Evolutionary conservation across 2,329 filamentous ascomycete genomes (phyloP).

Genomic region (Lasiodiplodia sp.): DNA sequence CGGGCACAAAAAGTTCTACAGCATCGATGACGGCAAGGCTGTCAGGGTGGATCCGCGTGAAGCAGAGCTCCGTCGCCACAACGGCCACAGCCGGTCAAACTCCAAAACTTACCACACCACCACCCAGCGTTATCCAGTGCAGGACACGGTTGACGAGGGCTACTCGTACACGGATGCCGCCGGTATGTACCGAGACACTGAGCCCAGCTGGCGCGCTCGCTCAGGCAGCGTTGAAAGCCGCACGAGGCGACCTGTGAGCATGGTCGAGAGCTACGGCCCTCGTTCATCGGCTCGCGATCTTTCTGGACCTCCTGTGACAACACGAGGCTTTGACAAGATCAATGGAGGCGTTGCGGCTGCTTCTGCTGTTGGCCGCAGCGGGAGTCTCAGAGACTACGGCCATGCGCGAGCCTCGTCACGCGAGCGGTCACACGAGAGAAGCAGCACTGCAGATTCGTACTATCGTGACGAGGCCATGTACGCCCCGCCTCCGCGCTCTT

Average conservation of each 20-base stretch:
- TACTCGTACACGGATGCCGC: constrained; percentile 60
- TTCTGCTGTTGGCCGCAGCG: constrained; percentile 33
- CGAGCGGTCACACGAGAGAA: constrained; percentile 42
- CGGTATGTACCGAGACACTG: constrained; percentile 59
- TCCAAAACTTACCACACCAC: constrained; percentile 34
- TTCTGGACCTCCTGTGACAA: constrained; percentile 69
- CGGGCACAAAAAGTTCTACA: constrained; percentile 58
- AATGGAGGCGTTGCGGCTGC: constrained; percentile 50
- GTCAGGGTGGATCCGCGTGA: constrained; percentile 28
- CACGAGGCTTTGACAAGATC: constrained; percentile 74
- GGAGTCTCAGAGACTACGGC: constrained; percentile 32
- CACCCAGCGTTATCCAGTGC: constrained; percentile 35
- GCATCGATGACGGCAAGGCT: constrained; percentile 54
- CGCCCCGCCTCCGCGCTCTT: constrained; percentile 40
- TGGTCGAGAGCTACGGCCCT: constrained; percentile 47
- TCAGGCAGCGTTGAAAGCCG: constrained; percentile 56
- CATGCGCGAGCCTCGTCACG: constrained; percentile 42
- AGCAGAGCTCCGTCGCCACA: constrained; percentile 17
- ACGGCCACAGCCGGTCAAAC: constrained; percentile 27
- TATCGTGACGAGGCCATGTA: constrained; percentile 51
- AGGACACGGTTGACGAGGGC: constrained; percentile 50
- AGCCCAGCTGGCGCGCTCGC: constrained; percentile 56
- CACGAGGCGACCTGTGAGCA: constrained; percentile 53
- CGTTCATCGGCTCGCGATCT: constrained; percentile 48
- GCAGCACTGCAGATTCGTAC: constrained; percentile 34